These are phyloP conservation scores for Erodium chrysanthum DNA, from an alignment of 441 rosid species.

Conservation along the genomic window DNA sequence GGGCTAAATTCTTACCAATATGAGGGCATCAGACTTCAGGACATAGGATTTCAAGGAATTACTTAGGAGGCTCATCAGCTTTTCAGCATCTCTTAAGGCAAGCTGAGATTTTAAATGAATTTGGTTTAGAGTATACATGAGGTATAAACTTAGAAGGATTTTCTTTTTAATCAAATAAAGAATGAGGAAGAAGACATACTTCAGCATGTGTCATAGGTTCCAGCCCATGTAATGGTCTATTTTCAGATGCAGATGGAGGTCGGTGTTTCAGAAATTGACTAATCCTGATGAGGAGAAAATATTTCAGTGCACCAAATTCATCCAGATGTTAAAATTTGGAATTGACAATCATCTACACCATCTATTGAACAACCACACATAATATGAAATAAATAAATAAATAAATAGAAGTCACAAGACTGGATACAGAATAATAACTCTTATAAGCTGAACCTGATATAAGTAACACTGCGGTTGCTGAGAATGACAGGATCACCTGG, in stretches of 20 bases:
- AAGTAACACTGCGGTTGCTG: conserved; percentile 70
- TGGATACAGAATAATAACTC: background rate
- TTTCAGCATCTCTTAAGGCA: conserved; percentile 89
- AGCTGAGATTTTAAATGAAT: conserved; percentile 42
- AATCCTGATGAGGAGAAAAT: conserved; percentile 36
- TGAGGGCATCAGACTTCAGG: conserved; percentile 58
- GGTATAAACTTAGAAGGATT: background rate
- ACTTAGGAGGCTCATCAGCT: conserved; percentile 42
- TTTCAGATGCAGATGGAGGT: conserved; percentile 65
- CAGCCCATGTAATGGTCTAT: conserved; percentile 61
- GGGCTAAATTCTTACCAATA: conserved; percentile 43
- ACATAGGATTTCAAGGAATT: conserved; percentile 47
- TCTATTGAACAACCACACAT: background rate
- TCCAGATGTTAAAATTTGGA: background rate
- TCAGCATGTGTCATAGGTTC: conserved; percentile 90
- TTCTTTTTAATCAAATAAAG: background rate
- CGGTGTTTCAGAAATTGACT: conserved; percentile 64
- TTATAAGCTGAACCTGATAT: conserved; percentile 44
- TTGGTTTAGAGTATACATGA: conserved; percentile 15
- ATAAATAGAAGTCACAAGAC: background rate
- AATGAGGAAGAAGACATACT: conserved; percentile 36
- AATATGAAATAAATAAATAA: background rate
- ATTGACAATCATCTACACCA: background rate
- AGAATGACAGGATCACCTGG: conserved; percentile 67
- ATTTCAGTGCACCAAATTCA: conserved; percentile 15